phyloP scores from a whole-genome alignment of 2,329 filamentous ascomycete species.

The Macrophomina tecta region DNA sequence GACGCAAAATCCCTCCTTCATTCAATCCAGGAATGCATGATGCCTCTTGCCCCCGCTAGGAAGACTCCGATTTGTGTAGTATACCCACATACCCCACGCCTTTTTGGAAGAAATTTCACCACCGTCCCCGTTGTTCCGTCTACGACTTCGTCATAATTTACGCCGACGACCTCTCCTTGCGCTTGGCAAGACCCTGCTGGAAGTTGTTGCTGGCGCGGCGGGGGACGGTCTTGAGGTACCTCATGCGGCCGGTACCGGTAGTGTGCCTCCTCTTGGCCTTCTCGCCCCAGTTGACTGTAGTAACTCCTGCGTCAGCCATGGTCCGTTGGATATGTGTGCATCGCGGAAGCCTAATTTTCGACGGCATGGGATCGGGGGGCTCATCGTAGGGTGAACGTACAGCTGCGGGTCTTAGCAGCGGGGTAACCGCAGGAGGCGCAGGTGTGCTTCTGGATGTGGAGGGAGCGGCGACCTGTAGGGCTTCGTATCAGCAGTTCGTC shows the following conservation, averaged over 20 bases:
- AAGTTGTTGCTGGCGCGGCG: slow-evolving; percentile 98
- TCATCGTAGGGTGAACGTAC: slow-evolving; percentile 67
- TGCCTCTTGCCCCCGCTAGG: slow-evolving; percentile 24
- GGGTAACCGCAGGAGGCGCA: slow-evolving; percentile 97
- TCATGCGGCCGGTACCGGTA: slow-evolving; percentile 94
- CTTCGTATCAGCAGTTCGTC: slow-evolving; percentile 43
- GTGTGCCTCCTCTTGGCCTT: slow-evolving; percentile 99
- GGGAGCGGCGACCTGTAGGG: slow-evolving; percentile 81
- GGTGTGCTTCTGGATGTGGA: slow-evolving; percentile 99
- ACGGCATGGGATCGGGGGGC: slow-evolving; percentile 9
- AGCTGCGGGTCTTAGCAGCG: slow-evolving; percentile 96
- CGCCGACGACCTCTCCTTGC: slow-evolving; percentile 40
- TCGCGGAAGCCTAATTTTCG: slow-evolving; percentile 24
- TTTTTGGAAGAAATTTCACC: slow-evolving; percentile 26
- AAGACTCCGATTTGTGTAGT: slow-evolving; percentile 27
- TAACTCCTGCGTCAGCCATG: slow-evolving; percentile 36
- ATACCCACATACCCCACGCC: slow-evolving; percentile 24
- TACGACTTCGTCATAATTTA: slow-evolving; percentile 27
- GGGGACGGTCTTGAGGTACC: slow-evolving; percentile 89
- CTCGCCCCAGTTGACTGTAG: slow-evolving; percentile 97
- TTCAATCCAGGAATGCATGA: slow-evolving; percentile 26
- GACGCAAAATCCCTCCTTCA: slow-evolving; percentile 13
- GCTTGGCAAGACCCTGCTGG: slow-evolving; percentile 87
- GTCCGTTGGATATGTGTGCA: slow-evolving; percentile 3
- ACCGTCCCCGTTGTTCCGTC: slow-evolving; percentile 17